These are phyloP conservation scores for Larix kaempferi DNA, from an alignment of 75 land plant genomes.

Conservation along the genomic window DNA sequence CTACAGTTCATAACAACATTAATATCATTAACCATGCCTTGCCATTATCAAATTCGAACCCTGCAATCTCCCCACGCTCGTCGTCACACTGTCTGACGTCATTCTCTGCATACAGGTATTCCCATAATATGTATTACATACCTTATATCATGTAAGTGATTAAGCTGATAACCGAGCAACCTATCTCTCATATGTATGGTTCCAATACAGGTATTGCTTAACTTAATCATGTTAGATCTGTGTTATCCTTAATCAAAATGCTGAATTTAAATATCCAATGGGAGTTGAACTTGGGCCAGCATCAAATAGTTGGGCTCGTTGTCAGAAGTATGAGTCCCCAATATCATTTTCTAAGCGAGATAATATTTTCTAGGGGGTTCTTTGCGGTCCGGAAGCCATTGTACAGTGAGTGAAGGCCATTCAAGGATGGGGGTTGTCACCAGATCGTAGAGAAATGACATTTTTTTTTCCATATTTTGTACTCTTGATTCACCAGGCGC, in stretches of 20 bases:
- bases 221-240: too few relatives aligned
- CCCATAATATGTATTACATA: too few relatives aligned
- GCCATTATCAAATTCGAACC: constrained; percentile 75
- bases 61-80: constrained; percentile 72
- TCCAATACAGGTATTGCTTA: too few relatives aligned
- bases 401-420: constrained; percentile 95
- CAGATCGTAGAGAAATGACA: constrained; percentile 91
- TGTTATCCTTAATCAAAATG: too few relatives aligned
- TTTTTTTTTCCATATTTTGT: constrained; percentile 90
- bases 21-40: constrained; percentile 40
- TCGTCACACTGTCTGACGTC: constrained; percentile 82
- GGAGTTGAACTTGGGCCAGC: constrained; percentile 68
- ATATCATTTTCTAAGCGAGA: constrained; percentile 46
- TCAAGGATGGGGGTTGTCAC: constrained; percentile 80
- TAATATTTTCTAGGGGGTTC: constrained; percentile 35
- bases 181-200: too few relatives aligned
- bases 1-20: neutral
- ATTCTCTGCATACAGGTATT: constrained; percentile 72
- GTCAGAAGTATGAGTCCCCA: constrained; percentile 94
- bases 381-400: constrained; percentile 68
- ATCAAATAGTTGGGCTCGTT: constrained; percentile 74
- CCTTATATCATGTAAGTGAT: too few relatives aligned
- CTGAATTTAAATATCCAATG: too few relatives aligned
- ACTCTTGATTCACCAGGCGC: constrained; percentile 56
- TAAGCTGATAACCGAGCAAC: too few relatives aligned